These are phyloP conservation scores for Aspergillus japonicus DNA, from an alignment of 2,329 filamentous ascomycete species.

Conservation along the genomic window DNA sequence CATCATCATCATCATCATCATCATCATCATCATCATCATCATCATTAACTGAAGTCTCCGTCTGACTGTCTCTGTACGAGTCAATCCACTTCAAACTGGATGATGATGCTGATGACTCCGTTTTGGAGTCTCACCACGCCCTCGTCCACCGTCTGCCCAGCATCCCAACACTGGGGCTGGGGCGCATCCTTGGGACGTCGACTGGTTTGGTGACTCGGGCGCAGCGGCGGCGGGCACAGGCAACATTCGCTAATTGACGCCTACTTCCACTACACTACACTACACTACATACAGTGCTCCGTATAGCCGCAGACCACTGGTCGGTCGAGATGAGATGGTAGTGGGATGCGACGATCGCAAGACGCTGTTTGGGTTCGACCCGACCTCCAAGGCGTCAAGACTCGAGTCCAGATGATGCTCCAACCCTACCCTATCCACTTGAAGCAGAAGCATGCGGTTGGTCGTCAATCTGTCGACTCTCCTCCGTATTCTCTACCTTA, in stretches of 20 bases:
- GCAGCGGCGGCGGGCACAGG: constrained; percentile 8
- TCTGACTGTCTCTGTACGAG: not conserved
- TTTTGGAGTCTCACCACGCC: constrained; percentile 2
- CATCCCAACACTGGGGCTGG: constrained; percentile 10
- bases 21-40: not conserved
- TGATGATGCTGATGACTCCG: constrained; percentile 1
- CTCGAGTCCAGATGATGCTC: no score
- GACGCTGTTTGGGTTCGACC: no score
- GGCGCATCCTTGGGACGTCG: constrained; percentile 16
- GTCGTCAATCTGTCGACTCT: not conserved
- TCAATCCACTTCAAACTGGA: not conserved
- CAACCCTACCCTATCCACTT: no score
- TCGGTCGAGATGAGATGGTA: not conserved
- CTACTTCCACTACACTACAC: not conserved
- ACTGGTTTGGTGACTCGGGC: constrained; percentile 13
- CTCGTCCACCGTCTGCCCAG: constrained; percentile 3
- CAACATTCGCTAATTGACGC: constrained; percentile 11
- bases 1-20: no score
- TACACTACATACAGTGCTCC: not conserved
- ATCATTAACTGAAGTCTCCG: not conserved
- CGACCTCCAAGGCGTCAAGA: no score
- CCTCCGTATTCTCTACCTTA: not conserved
- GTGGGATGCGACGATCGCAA: not conserved
- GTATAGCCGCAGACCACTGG: not conserved
- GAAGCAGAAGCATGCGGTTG: not conserved